Evolutionary conservation across 1,139 yeast genomes (phyloP), one percentile per base, ranked within the genome.

Genomic region (Eremothecium coryli): DNA sequence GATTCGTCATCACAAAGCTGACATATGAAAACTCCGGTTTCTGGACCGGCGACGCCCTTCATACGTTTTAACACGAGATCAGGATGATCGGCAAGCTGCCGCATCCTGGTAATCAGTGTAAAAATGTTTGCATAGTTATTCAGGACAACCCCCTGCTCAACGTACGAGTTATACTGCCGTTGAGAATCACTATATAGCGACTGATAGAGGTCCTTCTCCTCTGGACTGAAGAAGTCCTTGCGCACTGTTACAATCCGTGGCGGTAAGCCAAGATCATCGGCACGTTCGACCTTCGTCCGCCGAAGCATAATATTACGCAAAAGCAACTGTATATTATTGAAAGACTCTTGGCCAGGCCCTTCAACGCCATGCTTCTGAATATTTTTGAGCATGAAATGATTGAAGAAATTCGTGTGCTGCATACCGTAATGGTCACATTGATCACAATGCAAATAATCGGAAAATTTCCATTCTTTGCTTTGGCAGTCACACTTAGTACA

Each of bases 61-160:
- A 73, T 73, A 14, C 30, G 22, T 10, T 70, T 68, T 53, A 90
- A 65, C 1, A 90, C 96, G 44, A 93, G 65, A 61, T 93, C 99
- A 0, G 98, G 98, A 58, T 90, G 99, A 57, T 93, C 98, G 0
- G 98, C 97, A 49, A 90, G 67, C 59, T 90, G 98, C 52, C 98
- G 73, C 98, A 90, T 90, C 51, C 98, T 68, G 0, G 98, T 93
- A 49, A 90, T 88, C 39, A 93, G 68, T 0, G 97, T 88, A 62
- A 90, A 93, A 50, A 90, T 88, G 51, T 90, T 90, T 27, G 98
- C 98, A 61, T 93, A 90, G 57, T 93, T 90, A 58, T 88, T 88
- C 39, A 86, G 66, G 29, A 86, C 95, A 18, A 90, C 95, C 58
- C 98, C 98, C 53, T 84, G 90, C 17, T 93, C 93, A 29, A 90